Conservation (phyloP, 257 asterid genomes). For the Nicotiana otophora region DNA sequence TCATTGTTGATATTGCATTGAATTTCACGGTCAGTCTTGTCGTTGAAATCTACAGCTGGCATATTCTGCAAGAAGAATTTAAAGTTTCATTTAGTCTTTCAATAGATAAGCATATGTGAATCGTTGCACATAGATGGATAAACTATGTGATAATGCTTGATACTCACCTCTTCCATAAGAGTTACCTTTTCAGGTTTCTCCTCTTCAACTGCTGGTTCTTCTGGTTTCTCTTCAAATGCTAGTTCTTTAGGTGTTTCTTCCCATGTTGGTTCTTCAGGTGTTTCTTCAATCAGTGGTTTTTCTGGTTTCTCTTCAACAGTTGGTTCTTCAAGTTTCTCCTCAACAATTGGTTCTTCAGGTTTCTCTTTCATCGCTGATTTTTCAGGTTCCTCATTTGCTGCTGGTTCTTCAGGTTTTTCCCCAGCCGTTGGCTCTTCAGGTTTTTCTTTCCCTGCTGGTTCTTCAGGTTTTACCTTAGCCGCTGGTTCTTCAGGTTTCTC, state of each 20-base stretch:
- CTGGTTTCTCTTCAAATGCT: not conserved
- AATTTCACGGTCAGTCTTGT: constrained; percentile 8
- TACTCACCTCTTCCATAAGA: not conserved
- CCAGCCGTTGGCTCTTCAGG: not conserved
- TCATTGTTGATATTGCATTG: not conserved
- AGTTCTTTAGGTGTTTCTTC: not conserved
- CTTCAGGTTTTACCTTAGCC: not conserved
- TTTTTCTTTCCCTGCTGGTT: not conserved
- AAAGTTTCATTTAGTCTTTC: not conserved
- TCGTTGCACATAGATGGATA: not conserved
- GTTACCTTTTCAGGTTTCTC: not conserved
- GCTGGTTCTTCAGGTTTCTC: not conserved
- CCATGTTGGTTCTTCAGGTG: not conserved
- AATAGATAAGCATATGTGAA: not conserved
- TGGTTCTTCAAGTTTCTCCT: not conserved
- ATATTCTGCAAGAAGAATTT: constrained; percentile 23
- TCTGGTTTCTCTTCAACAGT: not conserved
- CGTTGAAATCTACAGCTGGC: constrained; percentile 7
- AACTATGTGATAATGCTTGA: not conserved
- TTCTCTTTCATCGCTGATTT: not conserved
- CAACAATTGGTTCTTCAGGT: not conserved
- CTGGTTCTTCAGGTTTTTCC: not conserved
- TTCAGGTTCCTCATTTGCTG: not conserved
- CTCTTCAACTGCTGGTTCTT: not conserved
- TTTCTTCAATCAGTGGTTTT: not conserved